Percentiles rank a stretch among this genome's conserved stretches.
phyloP scores from a whole-genome alignment of 768 basidiomycete genomes.

The Boletus rubescentipes region DNA sequence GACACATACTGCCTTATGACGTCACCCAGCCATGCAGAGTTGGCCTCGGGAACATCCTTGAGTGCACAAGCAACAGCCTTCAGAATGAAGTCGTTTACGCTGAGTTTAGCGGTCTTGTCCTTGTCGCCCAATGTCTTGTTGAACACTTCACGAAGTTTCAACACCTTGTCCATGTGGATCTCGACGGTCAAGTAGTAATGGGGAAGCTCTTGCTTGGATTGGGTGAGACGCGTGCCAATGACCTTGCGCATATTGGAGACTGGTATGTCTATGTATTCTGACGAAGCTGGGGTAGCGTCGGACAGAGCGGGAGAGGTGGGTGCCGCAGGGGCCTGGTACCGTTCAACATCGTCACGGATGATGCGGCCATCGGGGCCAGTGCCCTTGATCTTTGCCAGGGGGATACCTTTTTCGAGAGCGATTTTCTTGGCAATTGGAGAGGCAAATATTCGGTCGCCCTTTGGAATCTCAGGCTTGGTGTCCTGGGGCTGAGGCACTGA shows the following conservation, averaged over 20 bases:
- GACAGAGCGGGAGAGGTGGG: constrained; percentile 44
- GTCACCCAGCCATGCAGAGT: constrained; percentile 97
- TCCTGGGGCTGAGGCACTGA: constrained; percentile 37
- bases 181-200: constrained; percentile 97
- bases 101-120: constrained; percentile 90
- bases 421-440: constrained; percentile 97
- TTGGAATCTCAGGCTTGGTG: constrained; percentile 54
- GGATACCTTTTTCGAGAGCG: constrained; percentile 91
- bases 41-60: constrained; percentile 94
- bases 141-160: constrained; percentile 94
- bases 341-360: constrained; percentile 92
- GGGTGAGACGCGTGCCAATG: constrained; percentile 85
- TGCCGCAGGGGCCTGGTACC: constrained; percentile 62
- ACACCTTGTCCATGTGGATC: constrained; percentile 93
- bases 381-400: constrained; percentile 86
- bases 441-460: constrained; percentile 87
- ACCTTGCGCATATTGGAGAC: constrained; percentile 92
- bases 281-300: constrained; percentile 47
- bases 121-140: constrained; percentile 85
- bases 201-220: constrained; percentile 93
- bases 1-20: constrained; percentile 83
- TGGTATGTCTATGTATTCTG: constrained; percentile 88
- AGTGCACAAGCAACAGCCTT: constrained; percentile 92
- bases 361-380: constrained; percentile 94
- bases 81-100: constrained; percentile 97